Base-by-base conservation (phyloP, 2,329 filamentous ascomycete genomes). In the Colletotrichum australisinense region DNA sequence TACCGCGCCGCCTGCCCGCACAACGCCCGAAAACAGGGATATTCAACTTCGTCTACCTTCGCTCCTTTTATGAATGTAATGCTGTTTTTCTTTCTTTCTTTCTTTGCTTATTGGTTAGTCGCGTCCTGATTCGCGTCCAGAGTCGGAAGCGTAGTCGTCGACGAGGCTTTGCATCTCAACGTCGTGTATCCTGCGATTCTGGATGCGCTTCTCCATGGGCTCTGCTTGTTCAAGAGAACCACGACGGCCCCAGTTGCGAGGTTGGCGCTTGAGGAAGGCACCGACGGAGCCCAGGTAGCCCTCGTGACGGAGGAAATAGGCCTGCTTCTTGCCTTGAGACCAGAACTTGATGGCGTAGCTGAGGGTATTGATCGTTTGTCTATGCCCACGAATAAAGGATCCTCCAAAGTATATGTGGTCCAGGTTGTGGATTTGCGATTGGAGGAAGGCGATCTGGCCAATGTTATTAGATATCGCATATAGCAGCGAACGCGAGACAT, bases 401-500 rank as follows among this genome's bases (percentile, higher is more conserved):
- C 97, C 97, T 26, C 97, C 97, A 83, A 99, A 99, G 86, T 99
- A 99, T 74, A 99, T 98, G 79, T 96, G 92, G 75, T 94, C 93
- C 30, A 98, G 87, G 58, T 93, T 90, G 84, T 99, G 96, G 80
- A 98, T 97, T 81, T 98, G 95, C 6, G 95, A 97, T 81, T 98
- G 97, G n/a, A 99, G 88, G 82, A 97, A 98, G 56, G 97, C 95
- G 78, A 99, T 97, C 85, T 99, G 97, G 19, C 97, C 97, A 76
- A 98, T 98, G 84, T 98, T 98, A 86, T 98, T 98, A 81, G 93
- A 96, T 77, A 98, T 95, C 28, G 97, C 97, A 83, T 98, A 99
- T 0, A 99, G 90, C 22, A 99, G 88, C 59, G 95, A 98, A 38
- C 96, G 89, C 28, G 94, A 97, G 76, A 99, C 94, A 82, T 99